Evolutionary conservation across 2,329 filamentous ascomycete species (phyloP).

Genomic region (Nemania sp.): DNA sequence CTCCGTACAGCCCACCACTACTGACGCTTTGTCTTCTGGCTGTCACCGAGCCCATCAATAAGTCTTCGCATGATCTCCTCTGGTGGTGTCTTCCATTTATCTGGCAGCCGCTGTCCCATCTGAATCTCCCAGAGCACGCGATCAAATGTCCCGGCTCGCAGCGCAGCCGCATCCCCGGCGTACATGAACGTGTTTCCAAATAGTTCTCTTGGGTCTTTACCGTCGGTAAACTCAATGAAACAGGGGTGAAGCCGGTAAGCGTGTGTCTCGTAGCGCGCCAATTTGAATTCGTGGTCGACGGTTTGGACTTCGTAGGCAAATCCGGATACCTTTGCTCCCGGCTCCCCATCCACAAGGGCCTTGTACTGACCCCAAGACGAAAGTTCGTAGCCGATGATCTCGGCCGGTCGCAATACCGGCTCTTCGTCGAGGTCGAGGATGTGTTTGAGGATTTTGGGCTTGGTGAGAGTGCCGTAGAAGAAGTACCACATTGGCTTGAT

Average conservation of each 20-base stretch:
- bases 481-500: conserved; percentile 44
- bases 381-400: conserved; percentile 32
- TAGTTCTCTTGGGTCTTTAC: conserved; percentile 16
- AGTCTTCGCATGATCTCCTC: not conserved
- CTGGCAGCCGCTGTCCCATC: conserved; percentile 25
- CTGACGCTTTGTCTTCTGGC: too few species aligned
- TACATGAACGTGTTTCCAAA: conserved; percentile 35
- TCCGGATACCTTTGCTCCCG: conserved; percentile 19
- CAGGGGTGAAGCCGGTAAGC: conserved; percentile 24
- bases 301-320: conserved; percentile 25
- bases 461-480: conserved; percentile 46
- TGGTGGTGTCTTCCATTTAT: conserved; percentile 17
- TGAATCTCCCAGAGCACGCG: conserved; percentile 28
- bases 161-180: conserved; percentile 31
- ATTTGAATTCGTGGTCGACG: conserved; percentile 21
- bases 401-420: conserved; percentile 35
- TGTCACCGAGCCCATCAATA: not conserved
- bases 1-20: too few species aligned
- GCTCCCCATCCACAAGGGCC: conserved; percentile 23
- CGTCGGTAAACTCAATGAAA: conserved; percentile 23
- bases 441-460: conserved; percentile 36
- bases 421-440: conserved; percentile 37
- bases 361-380: conserved; percentile 22
- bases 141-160: conserved; percentile 32
- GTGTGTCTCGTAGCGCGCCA: conserved; percentile 30